These are phyloP conservation scores for Penicillium hordei DNA, from an alignment of 2,329 filamentous ascomycete species.

Conservation along the genomic window DNA sequence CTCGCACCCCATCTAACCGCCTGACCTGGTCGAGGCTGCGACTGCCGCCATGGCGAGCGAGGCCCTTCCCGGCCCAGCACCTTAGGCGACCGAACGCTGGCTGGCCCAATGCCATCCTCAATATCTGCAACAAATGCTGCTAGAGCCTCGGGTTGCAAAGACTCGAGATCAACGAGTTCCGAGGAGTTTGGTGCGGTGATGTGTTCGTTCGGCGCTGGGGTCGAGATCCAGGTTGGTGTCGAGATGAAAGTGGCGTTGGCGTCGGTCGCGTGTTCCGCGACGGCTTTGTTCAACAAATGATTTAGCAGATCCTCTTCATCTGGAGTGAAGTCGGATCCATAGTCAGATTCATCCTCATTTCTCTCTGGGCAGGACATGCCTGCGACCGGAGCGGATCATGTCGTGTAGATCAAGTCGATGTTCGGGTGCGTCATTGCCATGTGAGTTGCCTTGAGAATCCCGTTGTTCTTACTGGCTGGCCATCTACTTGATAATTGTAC, in stretches of 20 bases:
- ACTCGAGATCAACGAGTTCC: conserved; percentile 15
- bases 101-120: conserved; percentile 45
- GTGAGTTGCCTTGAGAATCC: conserved; percentile 14
- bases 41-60: conserved; percentile 29
- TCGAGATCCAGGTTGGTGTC: conserved; percentile 21
- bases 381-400: conserved; percentile 27
- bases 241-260: conserved; percentile 16
- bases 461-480: conserved; percentile 10
- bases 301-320: conserved; percentile 57
- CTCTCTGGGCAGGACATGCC: conserved; percentile 35
- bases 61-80: conserved; percentile 42
- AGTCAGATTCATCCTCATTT: conserved; percentile 47
- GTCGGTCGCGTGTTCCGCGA: conserved; percentile 33
- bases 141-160: conserved; percentile 18
- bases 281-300: conserved; percentile 51
- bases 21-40: conserved; percentile 21
- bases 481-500: background rate
- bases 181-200: conserved; percentile 5
- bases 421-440: conserved; percentile 16
- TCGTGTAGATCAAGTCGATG: conserved; percentile 11
- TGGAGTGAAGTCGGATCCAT: conserved; percentile 62
- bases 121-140: conserved; percentile 38
- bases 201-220: conserved; percentile 14
- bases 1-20: conserved; percentile 12
- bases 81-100: conserved; percentile 41